Evolutionary conservation across 1,284 basidiomycete genomes (phyloP).

Genomic region (Trametes hirsuta): DNA sequence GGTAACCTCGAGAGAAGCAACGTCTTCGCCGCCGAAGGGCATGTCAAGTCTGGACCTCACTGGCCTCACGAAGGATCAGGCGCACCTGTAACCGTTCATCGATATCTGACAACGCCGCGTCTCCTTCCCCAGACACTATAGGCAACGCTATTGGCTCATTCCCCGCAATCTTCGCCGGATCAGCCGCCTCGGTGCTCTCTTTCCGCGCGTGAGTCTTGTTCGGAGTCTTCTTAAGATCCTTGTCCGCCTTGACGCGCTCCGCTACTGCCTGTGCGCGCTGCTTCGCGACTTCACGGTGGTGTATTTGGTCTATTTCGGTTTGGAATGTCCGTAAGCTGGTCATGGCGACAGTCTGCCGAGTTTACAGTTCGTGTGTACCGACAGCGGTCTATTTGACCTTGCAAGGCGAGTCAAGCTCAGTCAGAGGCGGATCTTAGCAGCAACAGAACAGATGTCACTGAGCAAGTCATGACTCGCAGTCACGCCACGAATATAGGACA

Average conservation of each 20-base stretch:
- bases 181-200: conserved; percentile 19
- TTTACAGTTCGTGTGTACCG: background rate
- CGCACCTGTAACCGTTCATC: conserved; percentile 65
- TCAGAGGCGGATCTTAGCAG: conserved; percentile 17
- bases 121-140: conserved; percentile 16
- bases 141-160: conserved; percentile 19
- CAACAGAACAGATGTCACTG: conserved; percentile 18
- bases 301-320: conserved; percentile 75
- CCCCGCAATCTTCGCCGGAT: conserved; percentile 9
- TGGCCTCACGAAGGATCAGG: background rate
- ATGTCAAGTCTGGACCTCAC: background rate
- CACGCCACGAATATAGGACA: conserved; percentile 11
- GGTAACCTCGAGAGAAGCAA: conserved; percentile 49
- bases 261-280: conserved; percentile 50
- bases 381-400: conserved; percentile 13
- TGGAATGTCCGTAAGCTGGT: conserved; percentile 72
- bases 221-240: conserved; percentile 39
- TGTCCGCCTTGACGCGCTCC: conserved; percentile 38
- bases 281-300: conserved; percentile 61
- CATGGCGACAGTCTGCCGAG: conserved; percentile 48
- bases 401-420: conserved; percentile 26
- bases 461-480: conserved; percentile 19
- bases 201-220: conserved; percentile 28
- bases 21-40: conserved; percentile 37
- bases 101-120: conserved; percentile 45